Evolutionary conservation across 2,329 filamentous ascomycete genomes (phyloP).

Genomic region (Canariomyces notabilis): DNA sequence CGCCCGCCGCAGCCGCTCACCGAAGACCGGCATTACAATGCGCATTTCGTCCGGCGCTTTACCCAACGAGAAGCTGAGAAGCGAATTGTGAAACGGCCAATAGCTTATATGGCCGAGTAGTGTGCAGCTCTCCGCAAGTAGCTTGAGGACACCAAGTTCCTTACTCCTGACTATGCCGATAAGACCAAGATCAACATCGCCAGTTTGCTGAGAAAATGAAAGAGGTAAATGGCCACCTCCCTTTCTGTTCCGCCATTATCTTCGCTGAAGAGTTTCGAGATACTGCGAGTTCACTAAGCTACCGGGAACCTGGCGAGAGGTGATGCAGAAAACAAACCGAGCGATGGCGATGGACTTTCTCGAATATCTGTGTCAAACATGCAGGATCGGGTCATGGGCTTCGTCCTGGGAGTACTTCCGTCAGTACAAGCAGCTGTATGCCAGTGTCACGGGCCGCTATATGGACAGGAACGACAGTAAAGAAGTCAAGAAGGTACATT

Average conservation of each 20-base stretch:
- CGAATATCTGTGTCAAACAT: constrained; percentile 6
- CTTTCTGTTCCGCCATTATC: neutral
- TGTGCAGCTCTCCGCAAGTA: constrained; percentile 21
- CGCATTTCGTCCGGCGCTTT: too few relatives aligned
- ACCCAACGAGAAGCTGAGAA: too few relatives aligned
- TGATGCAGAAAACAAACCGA: constrained; percentile 12
- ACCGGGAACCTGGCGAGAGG: constrained; percentile 11
- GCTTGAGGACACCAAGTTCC: constrained; percentile 19
- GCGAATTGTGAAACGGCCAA: too few relatives aligned
- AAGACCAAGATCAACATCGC: constrained; percentile 23
- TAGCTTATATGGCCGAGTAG: too few relatives aligned
- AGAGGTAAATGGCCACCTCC: constrained; percentile 16
- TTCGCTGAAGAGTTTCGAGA: constrained; percentile 13
- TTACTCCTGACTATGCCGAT: constrained; percentile 20
- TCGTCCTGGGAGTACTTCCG: neutral
- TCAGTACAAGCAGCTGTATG: neutral
- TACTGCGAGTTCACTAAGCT: constrained; percentile 13
- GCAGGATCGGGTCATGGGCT: too few relatives aligned
- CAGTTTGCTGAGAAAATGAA: constrained; percentile 22
- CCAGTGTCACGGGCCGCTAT: neutral
- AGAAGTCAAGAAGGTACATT: neutral
- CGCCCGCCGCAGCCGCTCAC: too few relatives aligned
- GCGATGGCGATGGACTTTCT: constrained; percentile 18
- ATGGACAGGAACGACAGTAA: neutral
- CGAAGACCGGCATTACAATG: too few relatives aligned